Conservation (phyloP, 352 stramenopile species). For the Globisporangium sylvaticum region DNA sequence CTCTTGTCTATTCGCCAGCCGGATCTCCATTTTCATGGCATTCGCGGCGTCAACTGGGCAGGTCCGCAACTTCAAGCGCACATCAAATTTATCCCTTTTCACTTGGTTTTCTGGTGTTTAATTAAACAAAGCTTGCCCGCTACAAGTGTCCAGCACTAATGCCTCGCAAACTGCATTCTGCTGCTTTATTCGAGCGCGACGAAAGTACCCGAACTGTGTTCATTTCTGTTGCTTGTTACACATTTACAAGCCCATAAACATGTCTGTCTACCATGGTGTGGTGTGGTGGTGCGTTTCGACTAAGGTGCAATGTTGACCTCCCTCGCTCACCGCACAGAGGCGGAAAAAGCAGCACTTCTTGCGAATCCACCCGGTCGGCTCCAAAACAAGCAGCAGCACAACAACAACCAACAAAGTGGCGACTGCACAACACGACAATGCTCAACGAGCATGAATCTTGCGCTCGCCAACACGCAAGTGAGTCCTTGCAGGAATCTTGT, state of each 20-base stretch:
- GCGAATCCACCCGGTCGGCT: background rate
- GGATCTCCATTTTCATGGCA: background rate
- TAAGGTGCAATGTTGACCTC: background rate
- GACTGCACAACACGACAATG: background rate
- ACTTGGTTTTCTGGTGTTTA: no score
- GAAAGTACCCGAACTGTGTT: no score
- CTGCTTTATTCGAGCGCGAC: no score
- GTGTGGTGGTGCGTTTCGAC: background rate
- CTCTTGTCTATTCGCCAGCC: background rate
- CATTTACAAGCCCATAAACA: background rate
- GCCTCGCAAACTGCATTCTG: no score
- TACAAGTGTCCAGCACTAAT: no score
- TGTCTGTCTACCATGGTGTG: background rate
- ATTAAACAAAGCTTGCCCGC: no score
- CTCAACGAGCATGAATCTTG: background rate
- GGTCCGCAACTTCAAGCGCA: background rate
- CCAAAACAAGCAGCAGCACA: background rate
- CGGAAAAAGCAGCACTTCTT: no score
- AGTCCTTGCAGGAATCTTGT: background rate
- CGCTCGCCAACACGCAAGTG: background rate
- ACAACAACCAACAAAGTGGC: background rate
- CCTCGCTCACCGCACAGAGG: no score
- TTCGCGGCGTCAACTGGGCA: background rate
- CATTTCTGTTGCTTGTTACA: background rate
- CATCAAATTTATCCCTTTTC: no score